Conservation (phyloP, 139 green algal species). For the Marvania coccoides region DNA sequence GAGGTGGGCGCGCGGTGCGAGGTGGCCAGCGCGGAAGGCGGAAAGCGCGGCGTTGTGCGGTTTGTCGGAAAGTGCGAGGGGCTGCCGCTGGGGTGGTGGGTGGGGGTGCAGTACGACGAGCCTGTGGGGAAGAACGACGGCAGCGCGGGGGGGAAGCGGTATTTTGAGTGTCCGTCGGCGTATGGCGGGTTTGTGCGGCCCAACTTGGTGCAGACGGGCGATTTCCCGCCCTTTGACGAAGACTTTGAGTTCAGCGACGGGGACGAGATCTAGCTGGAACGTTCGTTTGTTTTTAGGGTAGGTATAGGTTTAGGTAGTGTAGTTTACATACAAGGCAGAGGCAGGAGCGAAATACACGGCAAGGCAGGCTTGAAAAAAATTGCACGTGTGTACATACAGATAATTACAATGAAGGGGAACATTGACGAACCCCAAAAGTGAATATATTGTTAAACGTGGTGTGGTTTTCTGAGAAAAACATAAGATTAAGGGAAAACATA, state of each 20-base stretch:
- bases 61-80: constrained; percentile 22
- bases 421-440: too few species aligned
- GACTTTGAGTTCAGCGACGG: constrained; percentile 60
- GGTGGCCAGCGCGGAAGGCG: constrained; percentile 71
- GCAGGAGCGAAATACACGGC: background rate
- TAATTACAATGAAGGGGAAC: too few species aligned
- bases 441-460: too few species aligned
- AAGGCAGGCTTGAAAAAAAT: too few species aligned
- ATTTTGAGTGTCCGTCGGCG: constrained; percentile 57
- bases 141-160: constrained; percentile 64
- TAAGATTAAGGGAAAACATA: too few species aligned
- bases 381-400: too few species aligned
- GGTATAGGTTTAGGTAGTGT: too few species aligned
- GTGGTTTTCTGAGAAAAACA: too few species aligned
- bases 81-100: constrained; percentile 64
- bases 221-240: constrained; percentile 80
- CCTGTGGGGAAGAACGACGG: constrained; percentile 96
- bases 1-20: constrained; percentile 70
- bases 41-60: constrained; percentile 73
- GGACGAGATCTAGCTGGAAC: constrained; percentile 69
- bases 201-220: constrained; percentile 64
- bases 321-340: too few species aligned
- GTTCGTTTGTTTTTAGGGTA: background rate
- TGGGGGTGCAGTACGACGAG: constrained; percentile 94
- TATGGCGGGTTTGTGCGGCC: constrained; percentile 84